Base-by-base conservation (phyloP, 352 stramenopile genomes). In the Saprolegnia parasitica region DNA sequence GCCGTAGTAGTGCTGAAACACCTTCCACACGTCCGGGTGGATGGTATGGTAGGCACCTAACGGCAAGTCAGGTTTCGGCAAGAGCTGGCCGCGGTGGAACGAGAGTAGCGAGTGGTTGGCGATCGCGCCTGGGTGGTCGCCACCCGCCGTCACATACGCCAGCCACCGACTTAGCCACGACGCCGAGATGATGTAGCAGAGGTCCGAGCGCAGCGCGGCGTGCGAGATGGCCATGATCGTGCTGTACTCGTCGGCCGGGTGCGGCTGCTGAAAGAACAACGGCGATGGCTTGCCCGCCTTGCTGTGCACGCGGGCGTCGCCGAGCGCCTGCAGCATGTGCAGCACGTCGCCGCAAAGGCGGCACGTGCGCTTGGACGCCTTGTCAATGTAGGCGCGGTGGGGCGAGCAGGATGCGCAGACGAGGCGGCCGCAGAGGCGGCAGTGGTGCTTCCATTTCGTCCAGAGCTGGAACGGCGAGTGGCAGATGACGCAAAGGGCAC, bases 401-500 rank as follows among this genome's bases (percentile, higher is more conserved):
- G 4, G 20, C 21, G 63, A 70, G 46, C 63, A 70, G 16, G 46
- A 32, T 23, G 62, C 61, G 63, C 63, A 70, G 1, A 70, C 63
- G n/a, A 70, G 39, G 39, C 63, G 63, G 35, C 63, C 63, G 54
- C 63, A 70, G 11, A 70, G 63, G 13, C 63, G 63, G 40, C 63
- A 70, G 39, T 70, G 63, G 26, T 70, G 63, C 39, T 62, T 70
- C 20, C 63, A 46, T 24, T 61, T 61, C 23, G 50, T 70, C 52
- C 52, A 60, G 21, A 62, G 39, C 20, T 70, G 63, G 26, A 70
- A 70, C 13, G 47, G 20, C 21, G 47, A 45, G 21, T 60, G 46
- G 54, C 63, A 70, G n/a, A 70, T 61, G 20, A 70, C 63, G 35
- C 63, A 70, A n/a, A 63, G 54, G 4, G 45, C 32, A 18, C 63